Percentiles rank a stretch among this genome's conserved stretches.
Conservation (phyloP, 176 grass and related monocot species). For the Poa annua region DNA sequence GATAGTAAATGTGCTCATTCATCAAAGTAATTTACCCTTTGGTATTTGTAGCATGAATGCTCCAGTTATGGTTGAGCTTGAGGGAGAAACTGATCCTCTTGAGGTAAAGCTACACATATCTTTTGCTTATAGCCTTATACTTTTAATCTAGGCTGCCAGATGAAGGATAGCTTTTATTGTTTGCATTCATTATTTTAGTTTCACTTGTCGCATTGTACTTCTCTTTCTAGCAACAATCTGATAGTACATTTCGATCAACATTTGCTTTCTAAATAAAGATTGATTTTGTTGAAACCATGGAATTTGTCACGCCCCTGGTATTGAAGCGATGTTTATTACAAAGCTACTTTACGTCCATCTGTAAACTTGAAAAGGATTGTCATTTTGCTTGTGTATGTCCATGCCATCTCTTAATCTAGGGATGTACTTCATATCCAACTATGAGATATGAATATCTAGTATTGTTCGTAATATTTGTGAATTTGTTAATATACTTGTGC, state of each 20-base stretch:
- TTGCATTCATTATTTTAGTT: conserved; percentile 1
- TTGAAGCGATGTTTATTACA: neutral
- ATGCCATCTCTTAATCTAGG: neutral
- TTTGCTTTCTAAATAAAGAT: conserved; percentile 16
- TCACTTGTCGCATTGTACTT: neutral
- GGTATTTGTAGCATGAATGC: conserved; percentile 83
- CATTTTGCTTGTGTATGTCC: neutral
- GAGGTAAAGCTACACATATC: conserved; percentile 57
- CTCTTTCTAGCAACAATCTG: neutral
- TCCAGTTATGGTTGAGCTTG: conserved; percentile 94
- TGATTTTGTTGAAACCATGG: neutral
- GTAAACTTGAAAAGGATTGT: neutral
- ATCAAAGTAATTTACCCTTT: conserved; percentile 4
- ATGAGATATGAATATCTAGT: neutral
- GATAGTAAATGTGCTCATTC: neutral
- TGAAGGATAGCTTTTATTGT: neutral
- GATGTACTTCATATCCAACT: neutral
- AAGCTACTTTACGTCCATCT: neutral
- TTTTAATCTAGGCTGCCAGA: neutral
- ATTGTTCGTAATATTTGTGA: neutral
- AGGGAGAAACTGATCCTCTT: conserved; percentile 90
- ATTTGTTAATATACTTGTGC: conserved; percentile 9
- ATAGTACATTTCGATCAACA: neutral
- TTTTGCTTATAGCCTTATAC: neutral
- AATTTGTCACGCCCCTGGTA: neutral